phyloP scores from a whole-genome alignment of 805 yeast species.

The Suhomyces tanzawaensis region DNA sequence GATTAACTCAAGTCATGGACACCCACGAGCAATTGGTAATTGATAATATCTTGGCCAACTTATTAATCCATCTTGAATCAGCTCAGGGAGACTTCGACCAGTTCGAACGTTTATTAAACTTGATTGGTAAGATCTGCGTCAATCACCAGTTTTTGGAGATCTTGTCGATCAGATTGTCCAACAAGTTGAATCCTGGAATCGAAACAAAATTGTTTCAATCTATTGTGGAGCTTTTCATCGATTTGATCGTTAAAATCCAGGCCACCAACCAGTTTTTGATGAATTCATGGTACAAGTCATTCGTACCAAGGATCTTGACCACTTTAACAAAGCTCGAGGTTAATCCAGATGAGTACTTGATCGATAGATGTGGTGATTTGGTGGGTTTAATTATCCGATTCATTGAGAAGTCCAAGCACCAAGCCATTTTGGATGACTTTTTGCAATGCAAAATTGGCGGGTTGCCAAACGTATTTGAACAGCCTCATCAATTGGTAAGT shows the following conservation, averaged over 20 bases:
- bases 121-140: constrained; percentile 33
- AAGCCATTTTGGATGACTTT: constrained; percentile 39
- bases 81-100: constrained; percentile 26
- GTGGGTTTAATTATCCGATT: constrained; percentile 41
- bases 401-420: constrained; percentile 44
- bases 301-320: constrained; percentile 39
- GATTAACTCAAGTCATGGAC: constrained; percentile 50
- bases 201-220: constrained; percentile 5
- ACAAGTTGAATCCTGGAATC: constrained; percentile 27
- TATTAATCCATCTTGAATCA: constrained; percentile 34
- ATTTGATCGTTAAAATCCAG: constrained; percentile 28
- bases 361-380: constrained; percentile 42
- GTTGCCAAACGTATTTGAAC: constrained; percentile 16
- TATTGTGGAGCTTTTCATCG: constrained; percentile 16
- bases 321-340: constrained; percentile 10
- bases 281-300: constrained; percentile 42
- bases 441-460: constrained; percentile 14
- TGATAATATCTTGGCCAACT: constrained; percentile 29
- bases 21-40: constrained; percentile 47
- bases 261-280: constrained; percentile 32
- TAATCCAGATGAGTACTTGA: constrained; percentile 18
- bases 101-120: constrained; percentile 16
- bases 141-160: constrained; percentile 45
- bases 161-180: constrained; percentile 40
- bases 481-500: constrained; percentile 34